Evolutionary conservation across 306 rosid species (phyloP).

Genomic region (Prunus kanzakura): DNA sequence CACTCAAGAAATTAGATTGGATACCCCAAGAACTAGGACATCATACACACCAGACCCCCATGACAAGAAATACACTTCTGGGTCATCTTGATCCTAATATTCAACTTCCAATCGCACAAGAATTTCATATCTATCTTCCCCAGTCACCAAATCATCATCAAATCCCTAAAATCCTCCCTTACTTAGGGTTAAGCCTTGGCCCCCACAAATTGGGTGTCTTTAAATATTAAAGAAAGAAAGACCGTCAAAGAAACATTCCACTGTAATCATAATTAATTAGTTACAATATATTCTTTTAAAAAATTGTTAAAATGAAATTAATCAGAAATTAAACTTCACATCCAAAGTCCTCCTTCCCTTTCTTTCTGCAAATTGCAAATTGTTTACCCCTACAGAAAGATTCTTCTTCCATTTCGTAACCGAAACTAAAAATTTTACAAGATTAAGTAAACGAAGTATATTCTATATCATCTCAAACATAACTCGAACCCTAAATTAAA

Average conservation of each 20-base stretch:
- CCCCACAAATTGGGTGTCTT: neutral
- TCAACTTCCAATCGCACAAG: neutral
- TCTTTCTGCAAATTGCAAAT: neutral
- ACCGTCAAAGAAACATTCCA: neutral
- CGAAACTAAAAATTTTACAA: neutral
- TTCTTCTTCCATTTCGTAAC: neutral
- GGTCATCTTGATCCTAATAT: neutral
- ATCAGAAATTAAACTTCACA: neutral
- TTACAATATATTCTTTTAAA: too few relatives aligned
- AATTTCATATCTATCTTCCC: neutral
- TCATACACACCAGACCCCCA: neutral
- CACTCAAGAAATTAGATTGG: neutral
- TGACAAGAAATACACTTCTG: neutral
- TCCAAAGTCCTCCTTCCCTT: neutral
- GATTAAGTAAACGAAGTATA: too few relatives aligned
- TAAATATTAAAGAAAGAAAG: neutral
- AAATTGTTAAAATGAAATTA: neutral
- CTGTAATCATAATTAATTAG: neutral
- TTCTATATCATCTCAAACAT: too few relatives aligned
- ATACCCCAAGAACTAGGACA: neutral
- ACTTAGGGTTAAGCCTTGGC: neutral
- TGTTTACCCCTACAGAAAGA: neutral
- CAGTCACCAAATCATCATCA: neutral
- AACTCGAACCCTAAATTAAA: too few relatives aligned
- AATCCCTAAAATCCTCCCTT: neutral